phyloP scores from a whole-genome alignment of 2,329 filamentous ascomycete species.

The Fusarium neocosmosporiellum region DNA sequence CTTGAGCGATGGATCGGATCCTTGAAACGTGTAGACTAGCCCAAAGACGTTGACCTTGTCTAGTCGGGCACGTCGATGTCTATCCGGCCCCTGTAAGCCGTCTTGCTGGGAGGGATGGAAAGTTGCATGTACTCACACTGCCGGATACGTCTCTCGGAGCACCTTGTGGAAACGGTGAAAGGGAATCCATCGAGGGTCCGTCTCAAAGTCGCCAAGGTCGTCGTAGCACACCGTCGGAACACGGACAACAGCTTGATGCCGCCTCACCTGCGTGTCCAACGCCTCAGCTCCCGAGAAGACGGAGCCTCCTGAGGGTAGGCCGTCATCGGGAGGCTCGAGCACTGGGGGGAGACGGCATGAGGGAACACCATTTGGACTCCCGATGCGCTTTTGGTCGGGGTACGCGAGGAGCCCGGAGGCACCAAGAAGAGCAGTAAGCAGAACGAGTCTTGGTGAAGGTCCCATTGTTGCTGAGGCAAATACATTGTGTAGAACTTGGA shows the following conservation, averaged over 20 bases:
- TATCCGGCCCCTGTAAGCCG: constrained; percentile 24
- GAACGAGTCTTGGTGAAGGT: no score
- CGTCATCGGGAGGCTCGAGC: no score
- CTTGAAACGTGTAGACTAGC: constrained; percentile 68
- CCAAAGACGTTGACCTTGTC: constrained; percentile 72
- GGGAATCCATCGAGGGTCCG: constrained; percentile 65
- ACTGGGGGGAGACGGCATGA: no score
- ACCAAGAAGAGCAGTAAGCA: no score
- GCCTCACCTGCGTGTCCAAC: constrained; percentile 55
- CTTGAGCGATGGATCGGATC: constrained; percentile 61
- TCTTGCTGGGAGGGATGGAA: no score
- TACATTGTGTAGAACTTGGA: no score
- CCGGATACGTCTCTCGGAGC: constrained; percentile 61
- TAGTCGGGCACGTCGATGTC: constrained; percentile 55
- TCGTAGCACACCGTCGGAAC: constrained; percentile 67
- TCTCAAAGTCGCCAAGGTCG: constrained; percentile 63
- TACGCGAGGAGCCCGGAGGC: no score
- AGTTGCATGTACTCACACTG: constrained; percentile 50
- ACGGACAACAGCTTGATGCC: constrained; percentile 65
- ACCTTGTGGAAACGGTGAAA: constrained; percentile 63
- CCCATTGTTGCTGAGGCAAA: no score
- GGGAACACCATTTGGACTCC: no score
- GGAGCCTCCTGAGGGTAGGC: no score
- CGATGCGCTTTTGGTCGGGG: no score
- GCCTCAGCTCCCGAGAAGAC: constrained; percentile 49